phyloP scores from a whole-genome alignment of 495 filamentous ascomycete genomes.

The Talaromyces thailandensis region DNA sequence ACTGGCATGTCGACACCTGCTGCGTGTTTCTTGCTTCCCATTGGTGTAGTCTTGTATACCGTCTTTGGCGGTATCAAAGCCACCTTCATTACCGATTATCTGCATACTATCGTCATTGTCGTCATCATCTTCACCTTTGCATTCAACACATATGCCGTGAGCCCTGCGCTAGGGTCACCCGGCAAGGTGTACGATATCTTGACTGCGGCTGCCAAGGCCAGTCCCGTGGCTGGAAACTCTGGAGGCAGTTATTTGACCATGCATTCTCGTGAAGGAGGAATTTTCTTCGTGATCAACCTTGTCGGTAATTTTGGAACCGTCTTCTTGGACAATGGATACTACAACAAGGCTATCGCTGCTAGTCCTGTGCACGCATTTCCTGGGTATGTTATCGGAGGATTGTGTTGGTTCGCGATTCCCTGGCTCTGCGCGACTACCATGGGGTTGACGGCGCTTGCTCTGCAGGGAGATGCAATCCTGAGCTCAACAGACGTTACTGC shows the following conservation, averaged over 20 bases:
- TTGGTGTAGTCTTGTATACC: slow-evolving; percentile 77
- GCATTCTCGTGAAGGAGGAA: slow-evolving; percentile 74
- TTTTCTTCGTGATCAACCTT: slow-evolving; percentile 96
- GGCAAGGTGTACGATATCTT: slow-evolving; percentile 74
- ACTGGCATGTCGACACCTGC: slow-evolving; percentile 83
- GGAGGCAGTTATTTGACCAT: slow-evolving; percentile 86
- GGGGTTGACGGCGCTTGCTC: slow-evolving; percentile 80
- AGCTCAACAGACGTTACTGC: slow-evolving; percentile 66
- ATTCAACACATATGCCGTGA: slow-evolving; percentile 76
- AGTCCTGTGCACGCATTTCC: slow-evolving; percentile 82
- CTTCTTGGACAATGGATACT: slow-evolving; percentile 76
- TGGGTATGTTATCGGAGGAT: slow-evolving; percentile 84
- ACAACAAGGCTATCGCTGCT: slow-evolving; percentile 94
- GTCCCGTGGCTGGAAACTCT: slow-evolving; percentile 81
- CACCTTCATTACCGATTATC: slow-evolving; percentile 68
- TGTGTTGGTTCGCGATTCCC: slow-evolving; percentile 93
- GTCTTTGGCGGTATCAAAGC: slow-evolving; percentile 74
- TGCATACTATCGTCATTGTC: slow-evolving; percentile 81
- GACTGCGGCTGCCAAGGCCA: slow-evolving; percentile 53
- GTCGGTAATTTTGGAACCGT: slow-evolving; percentile 76
- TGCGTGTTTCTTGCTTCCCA: slow-evolving; percentile 82
- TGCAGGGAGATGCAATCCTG: slow-evolving; percentile 70
- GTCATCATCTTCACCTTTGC: slow-evolving; percentile 88
- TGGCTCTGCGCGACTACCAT: slow-evolving; percentile 91
- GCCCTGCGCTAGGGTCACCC: slow-evolving; percentile 68